Evolutionary conservation across 2,329 filamentous ascomycete genomes (phyloP), one percentile per base, ranked within the genome.

Genomic region (Fusarium buxicola): DNA sequence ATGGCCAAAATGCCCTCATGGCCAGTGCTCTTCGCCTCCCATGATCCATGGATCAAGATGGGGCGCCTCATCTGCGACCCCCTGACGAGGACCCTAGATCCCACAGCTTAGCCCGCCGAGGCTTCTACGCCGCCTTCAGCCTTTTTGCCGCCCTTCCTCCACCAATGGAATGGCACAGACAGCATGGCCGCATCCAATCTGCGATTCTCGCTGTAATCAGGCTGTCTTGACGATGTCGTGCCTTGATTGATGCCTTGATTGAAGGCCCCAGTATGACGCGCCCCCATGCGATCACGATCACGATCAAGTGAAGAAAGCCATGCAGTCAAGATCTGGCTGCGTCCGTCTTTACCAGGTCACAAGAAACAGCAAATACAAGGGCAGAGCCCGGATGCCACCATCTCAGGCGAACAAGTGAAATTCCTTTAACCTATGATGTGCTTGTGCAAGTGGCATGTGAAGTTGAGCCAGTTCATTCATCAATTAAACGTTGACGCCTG

Each of bases 1-100:
- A 15, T 40, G 39, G 32, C 51, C 46, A 49, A 55, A 65, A 66
- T 63, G 45, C 41, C 39, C 62, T 63, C 62, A 66, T 66, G 53
- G 53, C 48, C 53, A 62, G 58, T 63, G 61, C 61, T 55, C 49
- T 38, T 46, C 41, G 30, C 32, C 27, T 41, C 32, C 25, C 43
- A 43, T 35, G 35, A 46, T 38, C 40, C 50, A 31, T 46, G 50
- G 27, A 45, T 43, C 43, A 31, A 31, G 48, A 58, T 55, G 60
- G 58, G 31, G 56, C 59, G 58, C 24, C 51, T 58, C 60, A 58
- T 53, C 57, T 57, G n/a, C 58, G 44, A 24, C 52, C 53, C 53
- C 45, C 46, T 46, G 58, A 54, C 45, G 46, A 46, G 53, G 62
- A 44, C 54, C 49, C 38, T 49, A 63, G 58, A 51, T 45, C 44